A percentile compares a stretch with the other conserved stretches of the same genome.
phyloP scores from a whole-genome alignment of 176 grass and related monocot species.

The Alloteropsis semialata region DNA sequence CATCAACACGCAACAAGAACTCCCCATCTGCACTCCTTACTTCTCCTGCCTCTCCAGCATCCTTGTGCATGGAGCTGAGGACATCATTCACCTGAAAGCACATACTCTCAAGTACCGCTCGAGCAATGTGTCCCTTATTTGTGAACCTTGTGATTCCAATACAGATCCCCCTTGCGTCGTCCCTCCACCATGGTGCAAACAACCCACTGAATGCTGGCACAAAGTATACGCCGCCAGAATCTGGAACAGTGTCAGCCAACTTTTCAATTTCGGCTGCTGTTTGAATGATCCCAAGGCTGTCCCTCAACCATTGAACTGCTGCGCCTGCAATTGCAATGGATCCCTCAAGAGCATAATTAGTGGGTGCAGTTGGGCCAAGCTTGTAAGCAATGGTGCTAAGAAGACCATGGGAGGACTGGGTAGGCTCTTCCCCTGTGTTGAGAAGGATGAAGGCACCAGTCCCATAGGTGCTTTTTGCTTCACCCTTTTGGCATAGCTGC shows the following conservation, averaged over 20 bases:
- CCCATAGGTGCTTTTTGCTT: conserved; percentile 92
- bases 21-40: conserved; percentile 47
- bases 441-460: conserved; percentile 98
- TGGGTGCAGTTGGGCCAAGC: conserved; percentile 51
- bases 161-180: conserved; percentile 71
- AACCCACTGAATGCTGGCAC: conserved; percentile 90
- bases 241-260: conserved; percentile 59
- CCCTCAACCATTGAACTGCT: conserved; percentile 92
- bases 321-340: conserved; percentile 97
- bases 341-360: conserved; percentile 86
- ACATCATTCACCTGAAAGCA: conserved; percentile 99
- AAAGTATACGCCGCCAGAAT: conserved; percentile 81
- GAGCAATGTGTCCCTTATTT: conserved; percentile 74
- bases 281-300: conserved; percentile 68
- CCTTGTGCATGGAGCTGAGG: conserved; percentile 86
- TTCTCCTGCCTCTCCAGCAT: conserved; percentile 65
- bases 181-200: conserved; percentile 95
- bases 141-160: conserved; percentile 94
- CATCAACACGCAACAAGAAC: conserved; percentile 83
- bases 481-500: conserved; percentile 78
- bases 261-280: conserved; percentile 63
- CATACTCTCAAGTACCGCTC: conserved; percentile 84
- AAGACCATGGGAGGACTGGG: conserved; percentile 65
- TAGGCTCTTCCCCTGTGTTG: conserved; percentile 75
- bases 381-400: conserved; percentile 84